phyloP scores from a whole-genome alignment of 441 rosid species.

The Pelargonium myrrhifolium region DNA sequence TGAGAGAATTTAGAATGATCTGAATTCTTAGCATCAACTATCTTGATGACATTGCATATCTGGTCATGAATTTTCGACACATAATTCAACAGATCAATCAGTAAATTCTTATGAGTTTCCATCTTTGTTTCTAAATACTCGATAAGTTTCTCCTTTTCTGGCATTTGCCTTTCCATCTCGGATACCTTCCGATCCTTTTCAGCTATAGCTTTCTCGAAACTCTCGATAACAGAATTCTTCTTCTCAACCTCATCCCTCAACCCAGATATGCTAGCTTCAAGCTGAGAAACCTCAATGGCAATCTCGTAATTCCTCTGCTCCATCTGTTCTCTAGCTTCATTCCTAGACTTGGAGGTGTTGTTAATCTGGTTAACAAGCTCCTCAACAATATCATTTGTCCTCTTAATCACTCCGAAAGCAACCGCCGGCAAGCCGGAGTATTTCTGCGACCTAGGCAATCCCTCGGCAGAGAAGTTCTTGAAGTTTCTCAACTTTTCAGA shows the following conservation, averaged over 20 bases:
- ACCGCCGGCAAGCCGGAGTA: conserved; percentile 62
- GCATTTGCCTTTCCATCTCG: conserved; percentile 44
- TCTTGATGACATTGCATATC: conserved; percentile 47
- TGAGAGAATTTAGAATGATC: conserved; percentile 65
- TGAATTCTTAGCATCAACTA: conserved; percentile 49
- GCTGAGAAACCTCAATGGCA: conserved; percentile 84
- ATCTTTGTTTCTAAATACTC: conserved; percentile 50
- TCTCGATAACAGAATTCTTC: conserved; percentile 41
- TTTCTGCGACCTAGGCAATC: conserved; percentile 74
- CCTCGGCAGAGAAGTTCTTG: conserved; percentile 60
- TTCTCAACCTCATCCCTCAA: conserved; percentile 56
- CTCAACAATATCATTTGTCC: conserved; percentile 84
- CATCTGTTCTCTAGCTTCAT: conserved; percentile 78
- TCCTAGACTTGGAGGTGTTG: conserved; percentile 46
- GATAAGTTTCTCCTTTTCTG: conserved; percentile 29
- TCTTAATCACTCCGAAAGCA: conserved; percentile 77
- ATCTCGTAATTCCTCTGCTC: conserved; percentile 89
- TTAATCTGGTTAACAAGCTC: conserved; percentile 73
- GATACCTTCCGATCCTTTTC: conserved; percentile 49
- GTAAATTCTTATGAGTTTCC: conserved; percentile 58
- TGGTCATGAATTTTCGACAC: conserved; percentile 69
- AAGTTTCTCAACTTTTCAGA: conserved; percentile 65
- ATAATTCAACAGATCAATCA: conserved; percentile 72
- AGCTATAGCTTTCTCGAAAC: conserved; percentile 40
- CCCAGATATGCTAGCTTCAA: conserved; percentile 67